These are phyloP conservation scores for Fusarium sororula DNA, from an alignment of 2,329 filamentous ascomycete genomes.

Conservation along the genomic window DNA sequence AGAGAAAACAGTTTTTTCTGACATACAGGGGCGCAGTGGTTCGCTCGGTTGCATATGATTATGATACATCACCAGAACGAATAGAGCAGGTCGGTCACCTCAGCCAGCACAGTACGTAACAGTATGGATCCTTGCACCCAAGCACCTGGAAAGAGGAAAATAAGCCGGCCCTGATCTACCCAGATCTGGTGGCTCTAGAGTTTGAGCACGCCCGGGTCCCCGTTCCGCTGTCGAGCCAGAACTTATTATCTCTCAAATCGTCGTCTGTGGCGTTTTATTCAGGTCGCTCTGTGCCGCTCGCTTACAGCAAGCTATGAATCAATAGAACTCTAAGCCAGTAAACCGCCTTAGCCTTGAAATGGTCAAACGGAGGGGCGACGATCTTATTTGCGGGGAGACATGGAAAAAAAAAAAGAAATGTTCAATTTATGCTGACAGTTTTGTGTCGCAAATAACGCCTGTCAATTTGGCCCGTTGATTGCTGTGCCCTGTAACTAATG, in stretches of 20 bases:
- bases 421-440: not conserved
- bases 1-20: slow-evolving; percentile 6
- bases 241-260: not conserved
- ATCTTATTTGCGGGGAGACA: not conserved
- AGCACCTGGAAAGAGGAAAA: not conserved
- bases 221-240: not conserved
- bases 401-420: not conserved
- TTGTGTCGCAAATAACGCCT: not conserved
- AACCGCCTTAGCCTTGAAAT: not conserved
- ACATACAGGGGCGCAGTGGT: not conserved
- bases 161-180: not conserved
- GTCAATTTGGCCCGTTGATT: not conserved
- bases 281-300: not conserved
- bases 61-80: slow-evolving; percentile 1
- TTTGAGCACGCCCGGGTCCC: not conserved
- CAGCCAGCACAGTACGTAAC: not conserved
- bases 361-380: not conserved
- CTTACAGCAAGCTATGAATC: not conserved
- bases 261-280: not conserved
- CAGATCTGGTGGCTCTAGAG: slow-evolving; percentile 6
- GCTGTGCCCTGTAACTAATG: not conserved
- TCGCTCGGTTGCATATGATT: slow-evolving; percentile 5
- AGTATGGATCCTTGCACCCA: not conserved
- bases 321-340: not conserved
- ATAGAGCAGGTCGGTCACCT: slow-evolving; percentile 10